Base-by-base conservation (phyloP, 257 asterid species). In the Plantago elongata region DNA sequence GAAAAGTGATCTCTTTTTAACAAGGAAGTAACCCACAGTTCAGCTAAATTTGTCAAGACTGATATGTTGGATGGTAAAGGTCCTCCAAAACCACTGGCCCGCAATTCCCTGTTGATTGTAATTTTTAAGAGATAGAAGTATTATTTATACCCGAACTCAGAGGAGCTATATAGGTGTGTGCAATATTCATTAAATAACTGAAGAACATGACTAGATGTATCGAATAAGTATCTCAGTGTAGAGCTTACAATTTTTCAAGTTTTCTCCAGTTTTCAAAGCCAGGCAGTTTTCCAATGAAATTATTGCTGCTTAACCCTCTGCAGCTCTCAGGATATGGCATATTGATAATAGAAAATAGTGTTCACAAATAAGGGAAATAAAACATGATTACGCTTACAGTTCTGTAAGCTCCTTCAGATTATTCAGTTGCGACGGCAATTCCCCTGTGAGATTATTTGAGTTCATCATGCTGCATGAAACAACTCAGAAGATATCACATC, bases 81-180 rank as follows among this genome's bases (percentile, higher is more conserved):
- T 59, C 95, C 95, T 74, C 71, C 75, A 51, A 86, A 69, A 44
- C 91, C 90, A 66, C 79, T 71, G 16, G 74, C 88, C 72, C 81
- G 70, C 27, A 86, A 63, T 77, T 86, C 95, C 56, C 95, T 86
- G 77, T 62, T 34, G 60, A 61, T 13, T 0, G 40, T 34, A 34
- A 7, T 34, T 34, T 34, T 34, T 34, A 6, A 34, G 8, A 34
- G 40, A 34, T 34, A 7, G 4, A 34, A 34, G 4, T 34, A 34
- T 7, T 34, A 22, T 34, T 34, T 34, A 34, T 34, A 34, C 5
- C 8, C 4, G 5, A 7, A 34, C 3, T 7, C 40, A 7, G 40
- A 34, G 40, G 40, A 34, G 8, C 40, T 22, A 22, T 22, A 34
- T 34, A 34, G 2, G 4, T 34, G 8, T 34, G 40, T 34, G 40